Evolutionary conservation across 1,139 yeast species (phyloP), one percentile per base, ranked within the genome.

Genomic region (Candida smagusa): DNA sequence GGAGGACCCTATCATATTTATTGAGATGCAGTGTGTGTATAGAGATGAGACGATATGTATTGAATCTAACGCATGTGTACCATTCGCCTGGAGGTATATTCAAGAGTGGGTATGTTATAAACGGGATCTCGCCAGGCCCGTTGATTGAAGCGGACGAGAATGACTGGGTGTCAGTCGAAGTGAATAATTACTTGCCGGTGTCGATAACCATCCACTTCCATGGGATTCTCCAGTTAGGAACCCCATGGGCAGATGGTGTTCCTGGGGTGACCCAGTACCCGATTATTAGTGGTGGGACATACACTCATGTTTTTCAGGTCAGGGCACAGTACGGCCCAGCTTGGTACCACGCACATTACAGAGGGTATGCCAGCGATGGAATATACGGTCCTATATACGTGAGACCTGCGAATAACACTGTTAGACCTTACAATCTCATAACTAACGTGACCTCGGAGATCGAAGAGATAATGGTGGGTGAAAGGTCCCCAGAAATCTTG

Each of bases 311-410:
- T 32, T 66, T 72, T 44, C 65, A 63, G 11, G 50, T 66, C 12
- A 63, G 57, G 6, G 54, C 59, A 30, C 71, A 68, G 38, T 63
- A 61, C 42, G 79, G 79, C 0, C 66, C 76, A 1, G 68, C 61
- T 35, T 74, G 79, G 79, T 74, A 72, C 46, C 79, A 74, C 48
- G 70, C 79, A 1, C 79, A 74, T 47, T 67, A 61, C 41, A 49
- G 71, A 9, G 71, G 74, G 0, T 76, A 74, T 39, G 62, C 70
- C 41, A 72, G 74, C 4, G 79, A 74, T 48, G 78, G 78, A 6
- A 49, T 73, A 2, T 58, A 66, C 33, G 79, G 79, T 0, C 63
- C 68, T 0, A 41, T 65, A 9, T 59, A 58, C 36, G 53, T 63
- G 13, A 39, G 48, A 12, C 67, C 69, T 1, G 31, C 41, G 6